Evolutionary conservation across 257 asterid species (phyloP).

Genomic region (Fraxinus americana): DNA sequence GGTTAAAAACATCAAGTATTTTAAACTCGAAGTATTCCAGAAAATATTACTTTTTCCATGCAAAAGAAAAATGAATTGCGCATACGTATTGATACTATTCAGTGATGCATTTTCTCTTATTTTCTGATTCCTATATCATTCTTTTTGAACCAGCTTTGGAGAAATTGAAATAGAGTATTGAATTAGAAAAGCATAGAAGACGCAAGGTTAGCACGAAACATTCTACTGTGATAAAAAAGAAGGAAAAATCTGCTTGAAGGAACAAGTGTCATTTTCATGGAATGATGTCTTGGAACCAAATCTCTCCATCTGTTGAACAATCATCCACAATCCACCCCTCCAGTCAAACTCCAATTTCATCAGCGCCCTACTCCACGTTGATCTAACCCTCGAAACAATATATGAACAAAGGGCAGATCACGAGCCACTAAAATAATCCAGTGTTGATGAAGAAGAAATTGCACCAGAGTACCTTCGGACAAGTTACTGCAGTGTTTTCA

Average conservation of each 20-base stretch:
- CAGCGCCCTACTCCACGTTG: constrained; percentile 14
- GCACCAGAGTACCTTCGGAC: not conserved
- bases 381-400: constrained; percentile 21
- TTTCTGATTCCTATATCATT: constrained; percentile 15
- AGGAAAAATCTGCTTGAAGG: constrained; percentile 32
- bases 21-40: not conserved
- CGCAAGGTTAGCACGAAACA: constrained; percentile 36
- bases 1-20: not conserved
- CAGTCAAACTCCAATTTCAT: constrained; percentile 19
- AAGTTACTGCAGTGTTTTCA: not conserved
- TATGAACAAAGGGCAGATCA: constrained; percentile 1
- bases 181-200: constrained; percentile 49
- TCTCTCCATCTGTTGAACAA: not conserved
- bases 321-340: not conserved
- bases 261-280: constrained; percentile 1
- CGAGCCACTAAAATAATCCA: not conserved
- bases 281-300: not conserved
- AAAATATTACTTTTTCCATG: not conserved
- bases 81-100: not conserved
- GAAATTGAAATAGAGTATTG: constrained; percentile 63
- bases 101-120: not conserved
- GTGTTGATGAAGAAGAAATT: not conserved
- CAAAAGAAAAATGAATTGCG: not conserved
- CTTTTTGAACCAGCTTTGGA: constrained; percentile 60
- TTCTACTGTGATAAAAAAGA: constrained; percentile 26